Evolutionary conservation across 2,329 filamentous ascomycete genomes (phyloP).

Genomic region (Stagonosporopsis tanaceti): DNA sequence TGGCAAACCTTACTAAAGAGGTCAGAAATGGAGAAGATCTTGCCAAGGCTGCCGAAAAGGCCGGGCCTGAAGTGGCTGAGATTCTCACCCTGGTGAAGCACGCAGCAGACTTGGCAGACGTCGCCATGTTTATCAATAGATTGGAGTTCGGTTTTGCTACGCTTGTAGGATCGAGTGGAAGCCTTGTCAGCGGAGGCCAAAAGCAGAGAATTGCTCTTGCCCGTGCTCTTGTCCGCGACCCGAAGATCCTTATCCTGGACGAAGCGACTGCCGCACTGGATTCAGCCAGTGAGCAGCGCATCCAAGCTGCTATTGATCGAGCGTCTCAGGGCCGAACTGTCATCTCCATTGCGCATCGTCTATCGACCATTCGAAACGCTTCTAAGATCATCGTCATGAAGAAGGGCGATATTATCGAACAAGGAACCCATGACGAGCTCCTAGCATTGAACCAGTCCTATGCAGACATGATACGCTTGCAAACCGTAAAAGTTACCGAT

Average conservation of each 20-base stretch:
- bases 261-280: constrained; percentile 70
- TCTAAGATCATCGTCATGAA: constrained; percentile 52
- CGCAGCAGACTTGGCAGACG: constrained; percentile 67
- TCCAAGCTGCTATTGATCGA: constrained; percentile 55
- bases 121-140: constrained; percentile 61
- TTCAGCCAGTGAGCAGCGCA: constrained; percentile 64
- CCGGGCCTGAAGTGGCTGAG: constrained; percentile 44
- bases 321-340: constrained; percentile 47
- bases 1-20: constrained; percentile 62
- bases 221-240: constrained; percentile 63
- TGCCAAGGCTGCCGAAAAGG: constrained; percentile 25
- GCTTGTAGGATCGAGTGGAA: constrained; percentile 62
- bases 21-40: constrained; percentile 62
- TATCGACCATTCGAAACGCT: constrained; percentile 48
- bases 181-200: constrained; percentile 65
- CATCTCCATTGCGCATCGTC: constrained; percentile 50
- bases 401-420: constrained; percentile 47
- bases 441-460: constrained; percentile 53
- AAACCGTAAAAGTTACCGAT: constrained; percentile 55
- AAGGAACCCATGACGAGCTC: constrained; percentile 47
- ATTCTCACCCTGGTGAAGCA: constrained; percentile 60
- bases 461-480: constrained; percentile 59
- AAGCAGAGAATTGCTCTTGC: constrained; percentile 68
- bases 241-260: constrained; percentile 66
- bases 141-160: constrained; percentile 60